Percentiles rank a stretch among this genome's conserved stretches.
phyloP scores from a whole-genome alignment of 1,284 basidiomycete species.

The Phaffia rhodozyma region DNA sequence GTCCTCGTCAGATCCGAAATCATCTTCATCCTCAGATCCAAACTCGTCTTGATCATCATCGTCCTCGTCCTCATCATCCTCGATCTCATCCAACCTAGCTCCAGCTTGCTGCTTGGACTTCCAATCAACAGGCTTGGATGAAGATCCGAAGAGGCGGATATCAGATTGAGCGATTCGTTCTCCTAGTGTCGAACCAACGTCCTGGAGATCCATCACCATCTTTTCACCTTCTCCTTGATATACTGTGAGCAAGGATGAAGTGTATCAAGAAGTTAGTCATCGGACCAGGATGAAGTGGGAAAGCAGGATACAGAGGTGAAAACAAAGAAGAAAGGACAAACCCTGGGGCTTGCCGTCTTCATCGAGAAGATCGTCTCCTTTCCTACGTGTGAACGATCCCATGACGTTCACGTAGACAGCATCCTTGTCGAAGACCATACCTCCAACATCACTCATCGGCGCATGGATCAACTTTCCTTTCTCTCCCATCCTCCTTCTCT shows the following conservation, averaged over 20 bases:
- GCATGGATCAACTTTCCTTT: slow-evolving; percentile 93
- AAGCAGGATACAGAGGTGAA: neutral
- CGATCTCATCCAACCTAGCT: slow-evolving; percentile 30
- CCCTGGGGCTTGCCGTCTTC: slow-evolving; percentile 41
- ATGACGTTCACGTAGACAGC: slow-evolving; percentile 97
- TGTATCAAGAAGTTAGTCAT: slow-evolving; percentile 3
- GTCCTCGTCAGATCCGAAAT: slow-evolving; percentile 26
- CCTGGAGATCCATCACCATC: slow-evolving; percentile 96
- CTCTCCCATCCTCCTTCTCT: slow-evolving; percentile 81
- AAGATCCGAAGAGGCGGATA: slow-evolving; percentile 76
- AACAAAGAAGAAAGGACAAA: neutral
- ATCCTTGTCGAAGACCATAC: slow-evolving; percentile 96
- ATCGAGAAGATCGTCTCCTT: slow-evolving; percentile 38
- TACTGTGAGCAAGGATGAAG: slow-evolving; percentile 36
- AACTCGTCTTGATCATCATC: slow-evolving; percentile 33
- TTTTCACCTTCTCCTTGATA: slow-evolving; percentile 82
- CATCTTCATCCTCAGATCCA: slow-evolving; percentile 24
- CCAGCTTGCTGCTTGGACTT: slow-evolving; percentile 26
- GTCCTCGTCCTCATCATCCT: slow-evolving; percentile 31
- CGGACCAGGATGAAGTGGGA: neutral
- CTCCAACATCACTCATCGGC: slow-evolving; percentile 97
- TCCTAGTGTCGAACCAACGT: slow-evolving; percentile 67
- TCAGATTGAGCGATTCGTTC: slow-evolving; percentile 68
- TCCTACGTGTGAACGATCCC: slow-evolving; percentile 68
- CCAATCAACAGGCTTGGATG: slow-evolving; percentile 42